These are phyloP conservation scores for Pleurotus pulmonarius DNA, from an alignment of 768 basidiomycete genomes.

Conservation along the genomic window DNA sequence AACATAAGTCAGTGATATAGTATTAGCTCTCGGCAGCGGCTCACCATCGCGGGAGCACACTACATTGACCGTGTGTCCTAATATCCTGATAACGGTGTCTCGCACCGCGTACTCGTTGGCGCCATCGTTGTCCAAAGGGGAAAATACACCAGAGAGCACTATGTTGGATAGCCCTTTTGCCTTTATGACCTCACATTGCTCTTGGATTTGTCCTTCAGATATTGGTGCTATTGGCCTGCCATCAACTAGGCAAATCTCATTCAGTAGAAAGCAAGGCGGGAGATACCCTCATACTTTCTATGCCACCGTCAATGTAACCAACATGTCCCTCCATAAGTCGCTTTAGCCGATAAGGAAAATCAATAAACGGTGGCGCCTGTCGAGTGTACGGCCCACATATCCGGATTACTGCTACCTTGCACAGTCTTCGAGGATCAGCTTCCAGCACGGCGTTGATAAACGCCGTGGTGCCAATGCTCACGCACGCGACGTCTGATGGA, in stretches of 20 bases:
- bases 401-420: constrained; percentile 61
- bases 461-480: constrained; percentile 63
- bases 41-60: constrained; percentile 49
- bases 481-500: constrained; percentile 34
- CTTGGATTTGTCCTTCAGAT: constrained; percentile 38
- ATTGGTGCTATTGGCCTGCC: constrained; percentile 30
- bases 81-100: constrained; percentile 23
- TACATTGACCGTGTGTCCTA: constrained; percentile 39
- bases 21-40: constrained; percentile 1
- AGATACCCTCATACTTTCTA: constrained; percentile 35
- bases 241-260: constrained; percentile 16
- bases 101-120: constrained; percentile 27
- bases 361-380: constrained; percentile 51
- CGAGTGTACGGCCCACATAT: constrained; percentile 57
- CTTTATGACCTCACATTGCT: constrained; percentile 33
- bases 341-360: constrained; percentile 26
- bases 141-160: constrained; percentile 27
- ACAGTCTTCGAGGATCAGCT: constrained; percentile 45
- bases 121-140: constrained; percentile 28
- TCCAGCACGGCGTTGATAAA: constrained; percentile 63
- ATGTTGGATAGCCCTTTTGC: constrained; percentile 25
- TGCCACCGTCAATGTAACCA: constrained; percentile 30
- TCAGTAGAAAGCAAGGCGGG: neutral
- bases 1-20: neutral
- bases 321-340: constrained; percentile 26